Percentiles rank a stretch among this genome's conserved stretches.
Conservation (phyloP, 2,329 filamentous ascomycete species). For the Remersonia thermophila region DNA sequence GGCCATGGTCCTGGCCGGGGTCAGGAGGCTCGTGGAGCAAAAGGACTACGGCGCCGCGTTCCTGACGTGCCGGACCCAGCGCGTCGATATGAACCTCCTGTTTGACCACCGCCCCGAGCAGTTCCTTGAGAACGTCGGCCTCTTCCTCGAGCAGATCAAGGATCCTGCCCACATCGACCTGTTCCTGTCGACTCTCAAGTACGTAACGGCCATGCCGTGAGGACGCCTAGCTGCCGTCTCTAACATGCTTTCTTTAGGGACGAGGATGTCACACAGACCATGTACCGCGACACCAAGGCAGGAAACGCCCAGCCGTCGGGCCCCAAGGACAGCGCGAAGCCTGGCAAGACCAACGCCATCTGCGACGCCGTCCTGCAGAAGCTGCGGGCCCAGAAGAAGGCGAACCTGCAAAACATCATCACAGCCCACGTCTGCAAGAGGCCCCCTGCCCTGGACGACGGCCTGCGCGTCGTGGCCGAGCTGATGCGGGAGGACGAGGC, state of each 20-base stretch:
- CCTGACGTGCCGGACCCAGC: slow-evolving; percentile 74
- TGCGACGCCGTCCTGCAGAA: slow-evolving; percentile 71
- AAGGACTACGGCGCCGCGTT: slow-evolving; percentile 80
- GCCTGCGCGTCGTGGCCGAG: slow-evolving; percentile 64
- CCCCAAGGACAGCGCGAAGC: slow-evolving; percentile 1
- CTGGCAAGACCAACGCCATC: slow-evolving; percentile 69
- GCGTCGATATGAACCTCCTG: slow-evolving; percentile 95
- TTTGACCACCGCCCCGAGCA: slow-evolving; percentile 85
- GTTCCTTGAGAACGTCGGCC: slow-evolving; percentile 61
- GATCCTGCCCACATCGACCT: slow-evolving; percentile 77
- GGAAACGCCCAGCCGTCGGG: slow-evolving; percentile 3
- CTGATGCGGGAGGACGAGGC: slow-evolving; percentile 56
- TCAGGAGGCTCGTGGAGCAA: slow-evolving; percentile 65
- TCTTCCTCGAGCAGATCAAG: slow-evolving; percentile 76
- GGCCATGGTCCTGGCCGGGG: slow-evolving; percentile 83
- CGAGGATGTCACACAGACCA: slow-evolving; percentile 84
- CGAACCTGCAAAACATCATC: slow-evolving; percentile 79
- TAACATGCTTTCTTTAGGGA: slow-evolving; percentile 38
- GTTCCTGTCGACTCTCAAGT: slow-evolving; percentile 78
- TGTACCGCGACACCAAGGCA: slow-evolving; percentile 79
- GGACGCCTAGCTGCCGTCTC: too few relatives aligned
- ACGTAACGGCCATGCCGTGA: slow-evolving; percentile 18
- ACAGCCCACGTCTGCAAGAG: slow-evolving; percentile 90
- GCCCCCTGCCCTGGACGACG: slow-evolving; percentile 80
- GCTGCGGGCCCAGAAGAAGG: slow-evolving; percentile 47